Percentiles rank a stretch among this genome's conserved stretches.
Evolutionary conservation across 805 yeast species (phyloP).

Genomic region (Candida sakaeoensis): DNA sequence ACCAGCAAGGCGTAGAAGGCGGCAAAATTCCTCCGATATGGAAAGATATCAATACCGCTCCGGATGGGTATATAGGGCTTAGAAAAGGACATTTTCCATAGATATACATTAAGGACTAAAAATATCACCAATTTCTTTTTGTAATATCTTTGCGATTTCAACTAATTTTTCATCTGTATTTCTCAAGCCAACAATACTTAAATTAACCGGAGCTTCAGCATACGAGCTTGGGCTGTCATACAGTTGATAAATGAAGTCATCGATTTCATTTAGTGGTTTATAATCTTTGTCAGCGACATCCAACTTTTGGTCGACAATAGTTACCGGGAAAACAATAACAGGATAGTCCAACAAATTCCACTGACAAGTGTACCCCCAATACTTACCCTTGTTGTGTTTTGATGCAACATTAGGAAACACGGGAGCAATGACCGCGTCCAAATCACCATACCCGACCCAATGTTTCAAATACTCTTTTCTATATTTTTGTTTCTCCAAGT

Average conservation of each 20-base stretch:
- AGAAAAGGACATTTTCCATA: conserved; percentile 27
- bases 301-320: conserved; percentile 13
- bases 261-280: conserved; percentile 15
- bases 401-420: conserved; percentile 16
- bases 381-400: conserved; percentile 16
- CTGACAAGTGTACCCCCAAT: conserved; percentile 19
- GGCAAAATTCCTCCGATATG: conserved; percentile 17
- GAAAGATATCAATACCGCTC: conserved; percentile 28
- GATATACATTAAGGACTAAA: conserved; percentile 4
- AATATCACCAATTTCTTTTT: conserved; percentile 6
- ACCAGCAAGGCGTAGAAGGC: conserved; percentile 36
- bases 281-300: conserved; percentile 13
- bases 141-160: conserved; percentile 13
- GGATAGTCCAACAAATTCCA: conserved; percentile 21
- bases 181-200: conserved; percentile 17
- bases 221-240: conserved; percentile 15
- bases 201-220: conserved; percentile 16
- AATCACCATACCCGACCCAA: conserved; percentile 12
- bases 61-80: conserved; percentile 30
- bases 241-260: conserved; percentile 11
- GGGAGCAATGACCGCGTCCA: conserved; percentile 17
- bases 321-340: conserved; percentile 16
- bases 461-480: conserved; percentile 16
- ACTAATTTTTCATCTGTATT: conserved; percentile 18
- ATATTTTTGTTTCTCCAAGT: conserved; percentile 15